Conservation (phyloP, 1,284 basidiomycete species). For the Ganoderma multipileum region DNA sequence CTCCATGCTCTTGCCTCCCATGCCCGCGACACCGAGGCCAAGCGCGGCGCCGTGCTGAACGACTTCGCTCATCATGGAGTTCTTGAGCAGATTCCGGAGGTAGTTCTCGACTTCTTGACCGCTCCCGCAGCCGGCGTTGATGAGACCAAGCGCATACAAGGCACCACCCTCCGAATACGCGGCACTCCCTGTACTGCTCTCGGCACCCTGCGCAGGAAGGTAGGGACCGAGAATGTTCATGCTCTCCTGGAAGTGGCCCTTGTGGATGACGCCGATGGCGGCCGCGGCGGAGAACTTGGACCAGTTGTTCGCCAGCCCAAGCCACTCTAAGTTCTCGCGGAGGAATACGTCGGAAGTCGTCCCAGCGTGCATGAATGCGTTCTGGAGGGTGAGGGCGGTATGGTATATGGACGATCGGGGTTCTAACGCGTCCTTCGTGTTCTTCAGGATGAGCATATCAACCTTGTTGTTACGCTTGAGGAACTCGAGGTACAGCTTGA, state of each 20-base stretch:
- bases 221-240: constrained; percentile 94
- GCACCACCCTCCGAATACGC: constrained; percentile 94
- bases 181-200: constrained; percentile 74
- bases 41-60: constrained; percentile 96
- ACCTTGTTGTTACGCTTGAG: constrained; percentile 92
- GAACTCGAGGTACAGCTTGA: constrained; percentile 93
- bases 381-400: constrained; percentile 92
- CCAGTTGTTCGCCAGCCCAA: constrained; percentile 94
- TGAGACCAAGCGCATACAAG: constrained; percentile 92
- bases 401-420: constrained; percentile 96
- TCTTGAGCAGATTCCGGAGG: constrained; percentile 79
- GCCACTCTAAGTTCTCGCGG: constrained; percentile 94
- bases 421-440: constrained; percentile 94
- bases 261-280: constrained; percentile 95
- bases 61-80: constrained; percentile 77
- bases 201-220: constrained; percentile 77
- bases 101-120: constrained; percentile 75
- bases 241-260: constrained; percentile 93
- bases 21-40: constrained; percentile 91
- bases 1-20: constrained; percentile 89
- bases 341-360: constrained; percentile 94
- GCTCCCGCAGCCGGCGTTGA: constrained; percentile 88
- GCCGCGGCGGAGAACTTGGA: constrained; percentile 97
- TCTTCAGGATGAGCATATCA: constrained; percentile 90
- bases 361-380: constrained; percentile 95